A percentile compares a stretch with the other conserved stretches of the same genome.
Conservation (phyloP, 2,329 filamentous ascomycete genomes). For the Colletotrichum liriopes region DNA sequence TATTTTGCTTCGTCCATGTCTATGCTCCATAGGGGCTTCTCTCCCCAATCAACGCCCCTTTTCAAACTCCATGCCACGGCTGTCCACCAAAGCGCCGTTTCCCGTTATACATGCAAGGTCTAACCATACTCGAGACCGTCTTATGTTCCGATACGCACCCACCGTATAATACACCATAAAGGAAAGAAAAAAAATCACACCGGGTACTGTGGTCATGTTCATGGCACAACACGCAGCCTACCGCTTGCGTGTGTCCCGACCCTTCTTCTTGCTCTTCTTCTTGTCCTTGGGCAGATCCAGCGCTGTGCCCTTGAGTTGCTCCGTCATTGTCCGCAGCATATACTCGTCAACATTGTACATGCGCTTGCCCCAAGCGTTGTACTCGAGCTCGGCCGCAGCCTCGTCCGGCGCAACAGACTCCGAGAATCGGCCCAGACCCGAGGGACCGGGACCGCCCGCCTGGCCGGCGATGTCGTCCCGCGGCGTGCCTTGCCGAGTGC, state of each 20-base stretch:
- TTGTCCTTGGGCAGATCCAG: constrained; percentile 77
- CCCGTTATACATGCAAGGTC: constrained; percentile 32
- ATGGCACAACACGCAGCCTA: constrained; percentile 44
- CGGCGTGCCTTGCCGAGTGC: constrained; percentile 67
- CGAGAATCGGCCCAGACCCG: constrained; percentile 56
- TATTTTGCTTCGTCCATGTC: constrained; percentile 23
- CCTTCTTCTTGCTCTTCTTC: constrained; percentile 73
- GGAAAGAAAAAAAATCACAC: not conserved
- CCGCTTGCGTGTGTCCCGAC: constrained; percentile 71
- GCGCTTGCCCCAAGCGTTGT: constrained; percentile 72
- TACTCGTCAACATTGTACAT: constrained; percentile 81
- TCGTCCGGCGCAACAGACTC: constrained; percentile 55
- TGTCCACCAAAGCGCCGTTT: constrained; percentile 20
- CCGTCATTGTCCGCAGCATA: constrained; percentile 80
- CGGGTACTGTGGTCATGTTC: not conserved
- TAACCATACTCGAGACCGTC: constrained; percentile 23
- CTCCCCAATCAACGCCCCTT: not conserved
- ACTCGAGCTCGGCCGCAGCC: constrained; percentile 62
- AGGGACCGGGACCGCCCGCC: constrained; percentile 48
- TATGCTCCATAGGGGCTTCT: constrained; percentile 1
- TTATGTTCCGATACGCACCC: constrained; percentile 6
- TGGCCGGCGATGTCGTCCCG: constrained; percentile 55
- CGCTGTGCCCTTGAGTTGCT: constrained; percentile 70
- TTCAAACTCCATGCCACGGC: constrained; percentile 33
- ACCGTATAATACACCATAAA: constrained; percentile 30